phyloP scores from a whole-genome alignment of 306 rosid species.

The Trifolium subterraneum region DNA sequence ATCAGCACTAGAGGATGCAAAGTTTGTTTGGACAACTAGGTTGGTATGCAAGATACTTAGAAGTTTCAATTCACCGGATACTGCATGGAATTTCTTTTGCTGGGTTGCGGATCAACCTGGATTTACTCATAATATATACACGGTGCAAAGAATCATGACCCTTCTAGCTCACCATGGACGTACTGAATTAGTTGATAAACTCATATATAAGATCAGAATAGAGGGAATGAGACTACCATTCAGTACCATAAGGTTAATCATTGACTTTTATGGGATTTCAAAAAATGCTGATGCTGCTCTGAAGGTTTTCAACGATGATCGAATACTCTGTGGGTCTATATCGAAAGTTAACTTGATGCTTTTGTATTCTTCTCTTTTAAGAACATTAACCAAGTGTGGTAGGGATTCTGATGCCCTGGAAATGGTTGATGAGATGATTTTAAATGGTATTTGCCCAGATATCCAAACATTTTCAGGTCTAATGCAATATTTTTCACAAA shows the following conservation, averaged over 20 bases:
- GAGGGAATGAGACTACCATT: conserved; percentile 81
- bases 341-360: conserved; percentile 69
- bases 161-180: conserved; percentile 70
- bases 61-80: conserved; percentile 64
- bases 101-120: conserved; percentile 81
- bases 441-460: conserved; percentile 68
- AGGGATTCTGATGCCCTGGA: conserved; percentile 63
- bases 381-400: conserved; percentile 75
- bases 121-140: conserved; percentile 76
- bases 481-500: conserved; percentile 66
- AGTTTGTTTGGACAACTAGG: conserved; percentile 78
- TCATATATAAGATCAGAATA: conserved; percentile 62
- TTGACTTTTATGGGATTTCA: conserved; percentile 79
- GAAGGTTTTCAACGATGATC: conserved; percentile 65
- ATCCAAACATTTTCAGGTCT: conserved; percentile 78
- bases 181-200: conserved; percentile 67
- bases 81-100: conserved; percentile 84
- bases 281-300: conserved; percentile 82
- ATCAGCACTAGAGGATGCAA: conserved; percentile 66
- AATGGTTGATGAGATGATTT: conserved; percentile 79
- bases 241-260: conserved; percentile 70
- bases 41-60: conserved; percentile 78
- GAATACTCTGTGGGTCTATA: conserved; percentile 64
- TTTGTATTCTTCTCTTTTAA: conserved; percentile 73
- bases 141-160: conserved; percentile 74